These are phyloP conservation scores for Aspergillus sparsus DNA, from an alignment of 495 filamentous ascomycete genomes.

Conservation along the genomic window DNA sequence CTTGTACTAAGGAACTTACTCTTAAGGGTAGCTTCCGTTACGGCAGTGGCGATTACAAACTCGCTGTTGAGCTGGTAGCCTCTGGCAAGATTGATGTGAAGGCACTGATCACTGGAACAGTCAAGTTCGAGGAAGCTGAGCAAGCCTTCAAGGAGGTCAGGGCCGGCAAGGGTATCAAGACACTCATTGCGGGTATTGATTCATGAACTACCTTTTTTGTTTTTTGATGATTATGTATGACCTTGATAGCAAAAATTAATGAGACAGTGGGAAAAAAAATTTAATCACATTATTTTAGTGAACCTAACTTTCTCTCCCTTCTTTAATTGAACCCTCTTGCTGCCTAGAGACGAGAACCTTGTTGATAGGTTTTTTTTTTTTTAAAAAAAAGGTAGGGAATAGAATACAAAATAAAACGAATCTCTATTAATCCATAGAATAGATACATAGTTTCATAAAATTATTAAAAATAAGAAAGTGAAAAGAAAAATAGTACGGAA, in stretches of 20 bases:
- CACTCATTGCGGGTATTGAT: conserved; percentile 44
- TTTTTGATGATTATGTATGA: not conserved
- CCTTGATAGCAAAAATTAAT: not conserved
- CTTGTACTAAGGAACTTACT: conserved; percentile 55
- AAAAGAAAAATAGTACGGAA: too few species aligned
- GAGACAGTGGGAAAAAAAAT: conserved; percentile 17
- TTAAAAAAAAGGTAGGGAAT: too few species aligned
- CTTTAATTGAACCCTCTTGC: too few species aligned
- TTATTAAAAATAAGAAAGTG: too few species aligned
- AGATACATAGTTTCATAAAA: too few species aligned
- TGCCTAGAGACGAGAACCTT: too few species aligned
- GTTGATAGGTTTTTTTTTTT: too few species aligned
- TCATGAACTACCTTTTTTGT: conserved; percentile 17
- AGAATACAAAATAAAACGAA: too few species aligned
- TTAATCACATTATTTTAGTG: not conserved
- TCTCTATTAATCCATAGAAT: too few species aligned
- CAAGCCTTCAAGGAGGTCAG: conserved; percentile 52
- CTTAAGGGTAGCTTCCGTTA: conserved; percentile 58
- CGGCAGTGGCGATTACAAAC: conserved; percentile 56
- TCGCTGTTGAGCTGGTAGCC: conserved; percentile 53
- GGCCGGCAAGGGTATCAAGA: conserved; percentile 52
- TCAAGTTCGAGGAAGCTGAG: conserved; percentile 55
- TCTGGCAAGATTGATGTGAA: conserved; percentile 54
- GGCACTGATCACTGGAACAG: conserved; percentile 51
- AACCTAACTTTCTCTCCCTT: too few species aligned